phyloP scores from a whole-genome alignment of 306 rosid genomes.

The Vicia faba region DNA sequence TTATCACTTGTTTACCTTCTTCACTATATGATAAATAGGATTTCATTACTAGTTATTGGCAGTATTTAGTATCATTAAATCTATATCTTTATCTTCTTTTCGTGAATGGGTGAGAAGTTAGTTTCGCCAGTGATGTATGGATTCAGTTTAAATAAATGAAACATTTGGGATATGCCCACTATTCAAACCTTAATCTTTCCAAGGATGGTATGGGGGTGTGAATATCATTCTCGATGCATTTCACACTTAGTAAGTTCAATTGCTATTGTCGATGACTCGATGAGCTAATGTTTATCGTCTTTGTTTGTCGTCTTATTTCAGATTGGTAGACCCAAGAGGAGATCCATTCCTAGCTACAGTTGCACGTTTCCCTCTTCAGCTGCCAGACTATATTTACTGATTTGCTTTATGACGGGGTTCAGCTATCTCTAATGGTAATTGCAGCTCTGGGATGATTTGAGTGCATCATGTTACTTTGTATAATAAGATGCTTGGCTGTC shows the following conservation, averaged over 20 bases:
- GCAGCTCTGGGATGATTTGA: slow-evolving; percentile 17
- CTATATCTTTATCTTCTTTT: background rate
- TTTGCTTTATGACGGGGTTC: slow-evolving; percentile 9
- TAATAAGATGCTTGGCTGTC: slow-evolving; percentile 15
- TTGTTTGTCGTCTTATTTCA: slow-evolving; percentile 39
- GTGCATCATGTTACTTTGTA: slow-evolving; percentile 5
- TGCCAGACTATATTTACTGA: slow-evolving; percentile 84
- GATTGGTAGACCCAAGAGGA: slow-evolving; percentile 56
- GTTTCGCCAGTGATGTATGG: background rate
- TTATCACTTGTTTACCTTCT: background rate
- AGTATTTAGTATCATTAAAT: slow-evolving; percentile 18
- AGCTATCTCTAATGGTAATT: slow-evolving; percentile 23
- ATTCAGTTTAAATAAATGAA: background rate
- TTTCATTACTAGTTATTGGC: background rate
- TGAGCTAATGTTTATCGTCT: background rate
- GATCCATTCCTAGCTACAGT: slow-evolving; percentile 65
- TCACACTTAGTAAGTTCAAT: slow-evolving; percentile 15
- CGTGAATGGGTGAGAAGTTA: background rate
- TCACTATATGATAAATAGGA: background rate
- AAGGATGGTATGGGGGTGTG: background rate
- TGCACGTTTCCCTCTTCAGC: slow-evolving; percentile 68
- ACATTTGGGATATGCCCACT: background rate
- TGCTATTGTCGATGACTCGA: background rate
- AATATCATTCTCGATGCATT: too few relatives aligned
- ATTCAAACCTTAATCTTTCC: slow-evolving; percentile 23